Evolutionary conservation across 2,329 filamentous ascomycete species (phyloP), one percentile per base, ranked within the genome.

Genomic region (Microdochium paspali): DNA sequence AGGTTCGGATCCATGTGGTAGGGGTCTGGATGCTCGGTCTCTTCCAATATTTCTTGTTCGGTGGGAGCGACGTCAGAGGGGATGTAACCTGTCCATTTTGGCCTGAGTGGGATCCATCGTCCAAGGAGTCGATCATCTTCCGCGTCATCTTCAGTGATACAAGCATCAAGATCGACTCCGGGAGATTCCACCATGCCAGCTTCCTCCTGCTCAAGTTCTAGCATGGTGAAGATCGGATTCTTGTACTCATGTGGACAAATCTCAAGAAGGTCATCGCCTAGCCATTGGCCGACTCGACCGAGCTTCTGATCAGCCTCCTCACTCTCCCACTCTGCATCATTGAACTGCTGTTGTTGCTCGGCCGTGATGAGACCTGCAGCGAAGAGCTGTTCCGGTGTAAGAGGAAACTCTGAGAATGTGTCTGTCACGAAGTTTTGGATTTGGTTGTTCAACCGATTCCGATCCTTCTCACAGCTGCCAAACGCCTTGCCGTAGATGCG

Each of bases 261-360:
- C 31, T 55, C 69, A 1, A 69, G 51, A 13, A 80, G 66, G 23
- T 69, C 65, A 44, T 74, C 72, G 3, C 76, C 73, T 25, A 87
- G 66, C 77, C 84, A 82, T 44, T 77, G 61, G 28, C 66, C 66
- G 52, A 87, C 66, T 18, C 63, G 45, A 21, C 61, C 53, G 46
- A 54, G 9, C 47, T 61, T 46, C 44, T 53, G 54, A 4, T 58
- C 54, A 2, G 46, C 21, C 5, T 53, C 25, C 7, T 53, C 23
- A 2, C 53, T 52, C 2, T 47, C 46, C 65, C 66, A 67, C 7
- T 49, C 51, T 1, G 62, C 61, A 2, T 74, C 71, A 2, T 75
- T 75, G 20, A 65, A 63, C 1, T 93, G 66, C 1, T 80, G 65
- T 15, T 74, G 71, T 58, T 95, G 90, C 0, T 68, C 64, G 31